Base-by-base conservation (phyloP, 441 rosid genomes). In the Euphorbia schlechtendalii region DNA sequence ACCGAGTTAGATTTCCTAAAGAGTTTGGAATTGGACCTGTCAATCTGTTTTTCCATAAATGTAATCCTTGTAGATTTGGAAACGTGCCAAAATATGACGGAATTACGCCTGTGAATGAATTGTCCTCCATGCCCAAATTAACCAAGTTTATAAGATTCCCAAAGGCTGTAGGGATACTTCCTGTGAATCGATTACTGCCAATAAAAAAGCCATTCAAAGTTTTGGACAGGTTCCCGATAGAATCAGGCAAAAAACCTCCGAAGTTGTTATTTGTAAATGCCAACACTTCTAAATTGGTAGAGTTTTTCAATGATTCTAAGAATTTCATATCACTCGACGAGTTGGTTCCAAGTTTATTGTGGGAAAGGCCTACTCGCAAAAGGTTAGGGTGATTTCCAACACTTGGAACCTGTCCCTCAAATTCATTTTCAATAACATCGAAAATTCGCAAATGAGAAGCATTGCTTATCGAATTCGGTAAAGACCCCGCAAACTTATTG, bases 21-120 rank as follows among this genome's bases (percentile, higher is more conserved):
- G 80, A 68, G 8, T 73, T n/a, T 21, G 84, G 82, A 43, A 66
- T 66, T 40, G 8, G 9, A 17, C 69, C 56, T 0, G 62, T 41
- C 7, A 66, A 27, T 25, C 24, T 56, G 30, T 56, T 66, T 12
- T 7, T 4, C 27, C 14, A 3, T 17, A 56, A 2, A 13, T 0
- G 4, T 8, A 56, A 8, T 9, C 18, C 4, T 66, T 66, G 69
- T 17, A 66, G 43, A 34, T 27, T 43, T 0, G 11, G 15, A 28
- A 66, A 38, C 43, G 41, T 56, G 10, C 62, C 62, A 13, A 66
- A 24, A 18, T 13, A 41, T 2, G 27, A 12, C 4, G 55, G 69
- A 41, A 66, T 55, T 13, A 1, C n/a, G 0, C 62, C 45, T 21
- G 43, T 25, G 27, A 66, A 30, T 21, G 25, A 34, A 41, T 65